Evolutionary conservation across 768 basidiomycete species (phyloP).

Genomic region (Lyophyllum semitale): DNA sequence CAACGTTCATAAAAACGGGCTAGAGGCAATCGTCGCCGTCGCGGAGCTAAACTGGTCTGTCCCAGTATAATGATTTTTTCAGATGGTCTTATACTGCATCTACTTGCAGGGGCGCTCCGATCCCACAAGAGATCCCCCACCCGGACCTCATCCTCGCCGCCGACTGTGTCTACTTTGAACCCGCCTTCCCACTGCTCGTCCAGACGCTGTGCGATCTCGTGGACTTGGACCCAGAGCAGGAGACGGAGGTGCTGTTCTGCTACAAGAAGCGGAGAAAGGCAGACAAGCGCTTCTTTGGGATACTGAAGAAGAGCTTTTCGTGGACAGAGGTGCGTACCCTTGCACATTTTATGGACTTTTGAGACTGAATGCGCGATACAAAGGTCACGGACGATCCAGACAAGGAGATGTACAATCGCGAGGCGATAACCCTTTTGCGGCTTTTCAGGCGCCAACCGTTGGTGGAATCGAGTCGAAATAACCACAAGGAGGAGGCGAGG

Average conservation of each 20-base stretch:
- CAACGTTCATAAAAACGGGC: constrained; percentile 70
- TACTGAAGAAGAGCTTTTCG: constrained; percentile 13
- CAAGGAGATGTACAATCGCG: constrained; percentile 13
- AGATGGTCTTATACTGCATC: constrained; percentile 13
- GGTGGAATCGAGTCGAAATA: not conserved
- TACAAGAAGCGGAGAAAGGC: constrained; percentile 90
- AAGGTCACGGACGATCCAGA: constrained; percentile 18
- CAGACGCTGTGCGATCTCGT: constrained; percentile 72
- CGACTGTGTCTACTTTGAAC: constrained; percentile 96
- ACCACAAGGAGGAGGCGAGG: not conserved
- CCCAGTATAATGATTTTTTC: no score
- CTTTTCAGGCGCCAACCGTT: constrained; percentile 7
- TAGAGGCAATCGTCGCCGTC: constrained; percentile 53
- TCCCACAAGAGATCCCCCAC: constrained; percentile 46
- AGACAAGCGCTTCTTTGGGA: constrained; percentile 18
- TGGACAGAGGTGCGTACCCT: constrained; percentile 14
- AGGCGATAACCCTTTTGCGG: constrained; percentile 15
- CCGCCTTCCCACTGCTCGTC: constrained; percentile 86
- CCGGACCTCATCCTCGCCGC: constrained; percentile 83
- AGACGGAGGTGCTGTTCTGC: constrained; percentile 81
- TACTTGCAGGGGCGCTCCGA: constrained; percentile 60
- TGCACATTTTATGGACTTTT: no score
- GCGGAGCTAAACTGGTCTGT: constrained; percentile 83
- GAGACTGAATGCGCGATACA: no score
- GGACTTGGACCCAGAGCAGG: constrained; percentile 23